Evolutionary conservation across 495 filamentous ascomycete genomes (phyloP), one percentile per base, ranked within the genome.

Genomic region (Beverwykella pulmonaria): DNA sequence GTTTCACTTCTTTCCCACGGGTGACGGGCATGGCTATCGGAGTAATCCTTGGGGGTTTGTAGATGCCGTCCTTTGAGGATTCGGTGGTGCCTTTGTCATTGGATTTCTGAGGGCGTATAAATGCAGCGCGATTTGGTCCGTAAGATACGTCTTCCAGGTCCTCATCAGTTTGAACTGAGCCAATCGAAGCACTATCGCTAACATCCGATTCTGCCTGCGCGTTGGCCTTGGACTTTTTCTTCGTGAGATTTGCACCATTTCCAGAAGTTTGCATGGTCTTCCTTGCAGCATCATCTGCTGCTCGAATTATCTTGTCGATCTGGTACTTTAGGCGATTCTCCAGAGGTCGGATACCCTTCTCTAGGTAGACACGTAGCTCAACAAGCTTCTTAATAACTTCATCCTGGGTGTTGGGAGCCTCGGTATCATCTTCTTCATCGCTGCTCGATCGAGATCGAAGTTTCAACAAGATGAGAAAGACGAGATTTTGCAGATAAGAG

Each of bases 401-500:
- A n/a, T 86, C 81, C 20, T 86, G 81, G 34, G 82, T 79, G 9
- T 84, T 66, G 10, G 49, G 22, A 23, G 27, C 20, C n/a, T 50
- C 36, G 17, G 76, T 75, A 9, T 74, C 72, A 3, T 74, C 71
- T 1, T 78, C 69, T 0, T 73, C 66, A n/a, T 74, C 65, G 0
- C 80, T 71, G 0, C 81, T 74, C 29, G 65, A 48, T n/a, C 53
- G 55, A 70, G 87, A 84, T 19, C 91, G 85, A 19, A 97, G 75
- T 75, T 96, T 94, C 47, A 93, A 77, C 1, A 97, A 78, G 39
- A 95, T 88, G 53, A 98, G 79, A 69, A 97, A 96, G 30, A 93
- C 91, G 4, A 97, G 84, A 70, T 97, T 93, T 71, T 98, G 95
- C 0, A 98, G 81, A 79, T 98, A 98, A 1, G 95, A 92, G 47